Evolutionary conservation across 1,139 yeast species (phyloP).

Genomic region (Ogataea hybrid): DNA sequence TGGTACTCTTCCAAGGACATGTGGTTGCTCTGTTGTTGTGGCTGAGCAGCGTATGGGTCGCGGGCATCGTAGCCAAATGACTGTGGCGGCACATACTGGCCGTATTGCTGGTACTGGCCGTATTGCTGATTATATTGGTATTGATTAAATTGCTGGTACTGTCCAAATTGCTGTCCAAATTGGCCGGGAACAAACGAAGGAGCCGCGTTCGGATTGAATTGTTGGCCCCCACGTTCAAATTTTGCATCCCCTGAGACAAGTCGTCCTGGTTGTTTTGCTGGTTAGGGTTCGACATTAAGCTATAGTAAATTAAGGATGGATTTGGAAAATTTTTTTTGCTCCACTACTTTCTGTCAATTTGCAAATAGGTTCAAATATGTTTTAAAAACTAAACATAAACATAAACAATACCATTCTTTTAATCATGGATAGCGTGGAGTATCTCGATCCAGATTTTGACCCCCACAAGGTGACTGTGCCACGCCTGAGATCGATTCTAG

Average conservation of each 20-base stretch:
- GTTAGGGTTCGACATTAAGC: conserved; percentile 45
- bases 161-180: conserved; percentile 29
- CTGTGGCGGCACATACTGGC: conserved; percentile 18
- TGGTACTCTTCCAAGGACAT: conserved; percentile 89
- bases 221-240: conserved; percentile 34
- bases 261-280: conserved; percentile 46
- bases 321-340: conserved; percentile 7
- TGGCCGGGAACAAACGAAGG: conserved; percentile 39
- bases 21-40: conserved; percentile 37
- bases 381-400: conserved; percentile 8
- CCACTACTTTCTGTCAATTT: conserved; percentile 12
- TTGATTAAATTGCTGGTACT: conserved; percentile 26
- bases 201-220: conserved; percentile 41
- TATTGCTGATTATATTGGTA: conserved; percentile 29
- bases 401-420: neutral
- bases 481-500: conserved; percentile 60
- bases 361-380: neutral
- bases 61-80: conserved; percentile 20
- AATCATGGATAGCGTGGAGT: conserved; percentile 30
- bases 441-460: conserved; percentile 44
- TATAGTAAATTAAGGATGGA: conserved; percentile 1
- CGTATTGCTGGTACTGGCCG: conserved; percentile 14
- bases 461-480: conserved; percentile 60
- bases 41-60: conserved; percentile 20
- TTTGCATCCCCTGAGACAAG: conserved; percentile 54